These are phyloP conservation scores for Trichosporon coremiiforme DNA, from an alignment of 1,284 basidiomycete genomes.

Conservation along the genomic window DNA sequence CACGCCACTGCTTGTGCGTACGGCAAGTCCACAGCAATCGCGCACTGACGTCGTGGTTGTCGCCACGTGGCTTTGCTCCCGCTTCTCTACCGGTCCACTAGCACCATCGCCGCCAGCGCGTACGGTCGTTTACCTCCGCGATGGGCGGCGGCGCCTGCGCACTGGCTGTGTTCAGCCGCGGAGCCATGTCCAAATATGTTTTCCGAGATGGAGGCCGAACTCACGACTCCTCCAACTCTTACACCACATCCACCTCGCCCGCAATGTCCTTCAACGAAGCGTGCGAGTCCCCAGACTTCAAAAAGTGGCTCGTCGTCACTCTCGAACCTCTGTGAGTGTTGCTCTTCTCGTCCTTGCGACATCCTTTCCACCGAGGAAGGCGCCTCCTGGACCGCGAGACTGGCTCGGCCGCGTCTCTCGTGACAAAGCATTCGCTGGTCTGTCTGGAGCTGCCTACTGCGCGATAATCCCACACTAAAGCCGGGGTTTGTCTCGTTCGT, in stretches of 20 bases:
- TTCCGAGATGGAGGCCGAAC: slow-evolving; percentile 12
- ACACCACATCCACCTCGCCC: background rate
- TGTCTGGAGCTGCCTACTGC: background rate
- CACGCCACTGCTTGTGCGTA: background rate
- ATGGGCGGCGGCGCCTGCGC: background rate
- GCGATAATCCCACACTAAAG: background rate
- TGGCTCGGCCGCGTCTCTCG: background rate
- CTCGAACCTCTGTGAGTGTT: slow-evolving; percentile 77
- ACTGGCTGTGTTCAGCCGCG: background rate
- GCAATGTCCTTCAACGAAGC: slow-evolving; percentile 46
- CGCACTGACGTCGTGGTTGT: background rate
- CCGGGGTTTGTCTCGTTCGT: background rate
- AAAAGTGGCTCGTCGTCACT: slow-evolving; percentile 74
- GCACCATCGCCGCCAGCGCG: background rate
- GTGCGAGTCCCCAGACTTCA: slow-evolving; percentile 46
- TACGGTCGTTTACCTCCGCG: background rate
- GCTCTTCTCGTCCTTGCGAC: background rate
- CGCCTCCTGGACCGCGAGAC: background rate
- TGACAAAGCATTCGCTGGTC: background rate
- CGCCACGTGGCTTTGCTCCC: background rate
- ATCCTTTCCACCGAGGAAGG: background rate
- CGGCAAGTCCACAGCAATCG: background rate
- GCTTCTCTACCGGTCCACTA: background rate
- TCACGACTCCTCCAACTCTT: background rate
- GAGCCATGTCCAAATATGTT: slow-evolving; percentile 10